Evolutionary conservation across 164 flowering plant genomes (phyloP).

Genomic region (Chloranthus sessilifolius): DNA sequence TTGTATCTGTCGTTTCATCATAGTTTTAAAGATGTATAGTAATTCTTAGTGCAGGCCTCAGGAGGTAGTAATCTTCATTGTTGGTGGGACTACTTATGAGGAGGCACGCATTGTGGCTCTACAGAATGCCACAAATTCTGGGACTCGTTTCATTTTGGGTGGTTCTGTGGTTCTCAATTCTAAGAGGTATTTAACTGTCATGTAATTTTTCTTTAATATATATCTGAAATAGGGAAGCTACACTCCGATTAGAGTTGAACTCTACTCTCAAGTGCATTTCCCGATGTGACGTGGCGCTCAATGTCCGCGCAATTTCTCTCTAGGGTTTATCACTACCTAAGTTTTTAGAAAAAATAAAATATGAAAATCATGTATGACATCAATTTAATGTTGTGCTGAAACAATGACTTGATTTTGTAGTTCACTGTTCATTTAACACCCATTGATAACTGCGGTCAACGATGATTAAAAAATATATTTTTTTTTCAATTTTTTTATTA

Average conservation of each 20-base stretch:
- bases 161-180: slow-evolving; percentile 88
- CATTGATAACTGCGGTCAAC: too few relatives aligned
- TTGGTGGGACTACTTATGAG: slow-evolving; percentile 97
- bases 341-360: neutral
- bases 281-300: neutral
- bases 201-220: neutral
- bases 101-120: slow-evolving; percentile 85
- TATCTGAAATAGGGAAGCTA: neutral
- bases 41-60: slow-evolving; percentile 78
- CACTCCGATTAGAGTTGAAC: neutral
- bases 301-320: neutral
- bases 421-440: too few relatives aligned
- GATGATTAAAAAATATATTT: too few relatives aligned
- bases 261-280: neutral
- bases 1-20: too few relatives aligned
- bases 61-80: slow-evolving; percentile 84
- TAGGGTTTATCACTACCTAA: neutral
- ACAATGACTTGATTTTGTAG: too few relatives aligned
- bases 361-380: neutral
- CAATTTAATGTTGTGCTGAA: too few relatives aligned
- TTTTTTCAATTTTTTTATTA: too few relatives aligned
- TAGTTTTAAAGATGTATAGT: too few relatives aligned
- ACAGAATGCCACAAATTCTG: slow-evolving; percentile 71
- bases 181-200: slow-evolving; percentile 81
- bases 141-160: slow-evolving; percentile 91